Conservation (phyloP, 2,329 filamentous ascomycete species). For the Fusarium tjaetaba region DNA sequence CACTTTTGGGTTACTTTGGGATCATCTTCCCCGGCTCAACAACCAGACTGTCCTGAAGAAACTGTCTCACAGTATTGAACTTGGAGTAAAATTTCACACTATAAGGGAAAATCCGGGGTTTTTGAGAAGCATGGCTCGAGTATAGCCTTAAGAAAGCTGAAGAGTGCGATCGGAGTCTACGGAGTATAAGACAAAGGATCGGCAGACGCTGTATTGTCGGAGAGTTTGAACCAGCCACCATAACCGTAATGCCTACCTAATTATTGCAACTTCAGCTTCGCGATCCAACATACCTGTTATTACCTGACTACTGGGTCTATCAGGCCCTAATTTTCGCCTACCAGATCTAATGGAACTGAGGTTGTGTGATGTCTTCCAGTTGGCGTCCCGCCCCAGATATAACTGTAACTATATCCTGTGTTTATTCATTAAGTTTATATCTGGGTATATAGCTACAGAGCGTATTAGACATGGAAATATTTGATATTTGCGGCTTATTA, state of each 20-base stretch:
- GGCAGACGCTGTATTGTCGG: not conserved
- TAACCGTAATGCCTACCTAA: not conserved
- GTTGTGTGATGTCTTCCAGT: not conserved
- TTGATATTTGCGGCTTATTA: not conserved
- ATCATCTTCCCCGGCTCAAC: not conserved
- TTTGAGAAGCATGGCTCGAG: constrained; percentile 1
- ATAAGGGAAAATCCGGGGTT: not conserved
- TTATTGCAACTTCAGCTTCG: constrained; percentile 1
- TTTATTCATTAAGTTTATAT: not conserved
- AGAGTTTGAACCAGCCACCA: constrained; percentile 12
- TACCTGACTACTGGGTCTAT: not conserved
- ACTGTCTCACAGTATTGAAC: too few relatives aligned
- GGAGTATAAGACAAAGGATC: not conserved
- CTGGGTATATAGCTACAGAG: not conserved
- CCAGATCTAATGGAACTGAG: not conserved
- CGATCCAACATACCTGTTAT: not conserved
- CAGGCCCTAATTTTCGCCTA: not conserved
- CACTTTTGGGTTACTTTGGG: not conserved
- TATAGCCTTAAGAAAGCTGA: not conserved
- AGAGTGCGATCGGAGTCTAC: not conserved
- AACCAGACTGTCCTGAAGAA: not conserved
- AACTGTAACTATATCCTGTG: not conserved
- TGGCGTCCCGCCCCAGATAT: not conserved
- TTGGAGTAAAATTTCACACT: not conserved
- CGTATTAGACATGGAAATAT: not conserved